These are phyloP conservation scores for Phytopythium boreale DNA, from an alignment of 352 stramenopile species.

Conservation along the genomic window DNA sequence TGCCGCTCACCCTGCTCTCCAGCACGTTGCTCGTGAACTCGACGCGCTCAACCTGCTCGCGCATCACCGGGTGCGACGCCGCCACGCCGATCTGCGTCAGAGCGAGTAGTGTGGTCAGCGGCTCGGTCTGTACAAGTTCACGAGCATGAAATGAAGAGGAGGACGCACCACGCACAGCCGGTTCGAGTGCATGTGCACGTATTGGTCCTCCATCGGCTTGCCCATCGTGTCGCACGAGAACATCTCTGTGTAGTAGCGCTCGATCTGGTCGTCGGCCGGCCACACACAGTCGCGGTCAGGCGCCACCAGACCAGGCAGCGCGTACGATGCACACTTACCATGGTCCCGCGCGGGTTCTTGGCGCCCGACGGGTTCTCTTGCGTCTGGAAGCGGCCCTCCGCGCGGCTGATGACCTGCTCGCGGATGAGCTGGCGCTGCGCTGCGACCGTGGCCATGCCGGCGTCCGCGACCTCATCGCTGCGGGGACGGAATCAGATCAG, in stretches of 20 bases:
- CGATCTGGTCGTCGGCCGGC: slow-evolving; percentile 63
- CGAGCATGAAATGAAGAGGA: background rate
- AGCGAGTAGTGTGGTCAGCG: too few species aligned
- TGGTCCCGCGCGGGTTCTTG: slow-evolving; percentile 53
- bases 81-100: slow-evolving; percentile 48
- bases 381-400: slow-evolving; percentile 61
- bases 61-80: slow-evolving; percentile 62
- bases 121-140: background rate
- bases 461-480: slow-evolving; percentile 58
- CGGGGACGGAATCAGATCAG: background rate
- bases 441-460: slow-evolving; percentile 49
- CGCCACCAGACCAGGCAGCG: too few species aligned
- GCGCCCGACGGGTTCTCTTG: slow-evolving; percentile 26
- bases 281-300: background rate
- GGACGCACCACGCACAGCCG: slow-evolving; percentile 64
- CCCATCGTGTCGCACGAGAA: slow-evolving; percentile 80
- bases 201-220: slow-evolving; percentile 70
- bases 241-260: slow-evolving; percentile 86
- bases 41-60: slow-evolving; percentile 50
- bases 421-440: slow-evolving; percentile 79
- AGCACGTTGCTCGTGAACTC: slow-evolving; percentile 66
- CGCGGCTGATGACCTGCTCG: slow-evolving; percentile 62
- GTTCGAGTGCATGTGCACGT: slow-evolving; percentile 90
- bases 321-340: slow-evolving; percentile 49
- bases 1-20: slow-evolving; percentile 72